Evolutionary conservation across 768 basidiomycete species (phyloP).

Genomic region (Mycena chlorophos): DNA sequence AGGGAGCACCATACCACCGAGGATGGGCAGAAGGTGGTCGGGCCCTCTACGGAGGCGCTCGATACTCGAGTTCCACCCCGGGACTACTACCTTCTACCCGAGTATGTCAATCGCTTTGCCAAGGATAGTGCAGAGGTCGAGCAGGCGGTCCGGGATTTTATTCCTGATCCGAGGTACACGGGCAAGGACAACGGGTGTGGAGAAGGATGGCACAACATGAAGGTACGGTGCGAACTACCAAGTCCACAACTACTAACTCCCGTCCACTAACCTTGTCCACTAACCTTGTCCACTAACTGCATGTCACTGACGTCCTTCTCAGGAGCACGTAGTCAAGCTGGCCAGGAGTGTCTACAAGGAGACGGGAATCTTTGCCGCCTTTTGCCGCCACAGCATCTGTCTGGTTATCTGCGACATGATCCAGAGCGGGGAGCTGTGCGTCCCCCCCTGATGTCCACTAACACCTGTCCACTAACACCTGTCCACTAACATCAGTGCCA

Average conservation of each 20-base stretch:
- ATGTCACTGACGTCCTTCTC: too few relatives aligned
- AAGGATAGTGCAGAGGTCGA: constrained; percentile 11
- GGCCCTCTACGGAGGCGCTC: constrained; percentile 30
- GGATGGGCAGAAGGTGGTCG: constrained; percentile 23
- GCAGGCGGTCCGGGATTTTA: neutral
- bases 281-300: too few relatives aligned
- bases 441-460: constrained; percentile 5
- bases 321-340: constrained; percentile 21
- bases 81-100: constrained; percentile 5
- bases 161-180: constrained; percentile 24
- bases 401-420: constrained; percentile 35
- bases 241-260: too few relatives aligned
- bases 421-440: constrained; percentile 36
- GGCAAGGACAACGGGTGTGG: constrained; percentile 31
- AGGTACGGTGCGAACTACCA: constrained; percentile 29
- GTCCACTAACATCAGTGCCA: neutral
- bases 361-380: constrained; percentile 37
- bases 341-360: constrained; percentile 39
- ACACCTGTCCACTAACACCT: neutral
- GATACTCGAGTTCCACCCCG: constrained; percentile 21
- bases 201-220: constrained; percentile 17
- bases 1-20: constrained; percentile 10
- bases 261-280: too few relatives aligned
- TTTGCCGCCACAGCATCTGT: constrained; percentile 35
- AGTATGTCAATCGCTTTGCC: constrained; percentile 3